Evolutionary conservation across 768 basidiomycete genomes (phyloP).

Genomic region (Paxillus ammoniavirescens): DNA sequence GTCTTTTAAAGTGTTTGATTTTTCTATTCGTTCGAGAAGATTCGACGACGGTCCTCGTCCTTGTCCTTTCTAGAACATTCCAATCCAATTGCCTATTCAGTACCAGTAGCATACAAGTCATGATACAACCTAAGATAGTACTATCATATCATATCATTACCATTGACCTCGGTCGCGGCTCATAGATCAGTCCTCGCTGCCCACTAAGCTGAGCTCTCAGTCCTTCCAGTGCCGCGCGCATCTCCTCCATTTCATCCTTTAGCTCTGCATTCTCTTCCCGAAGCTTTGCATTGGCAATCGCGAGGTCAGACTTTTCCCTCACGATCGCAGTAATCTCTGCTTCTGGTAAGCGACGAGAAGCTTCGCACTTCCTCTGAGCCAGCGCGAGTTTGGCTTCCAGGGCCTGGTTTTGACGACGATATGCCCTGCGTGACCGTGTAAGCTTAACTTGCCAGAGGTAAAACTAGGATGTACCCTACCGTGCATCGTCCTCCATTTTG

Average conservation of each 20-base stretch:
- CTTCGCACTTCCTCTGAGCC: slow-evolving; percentile 42
- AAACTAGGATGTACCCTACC: slow-evolving; percentile 39
- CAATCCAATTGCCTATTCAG: slow-evolving; percentile 27
- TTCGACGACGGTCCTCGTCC: slow-evolving; percentile 33
- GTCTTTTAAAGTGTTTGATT: slow-evolving; percentile 35
- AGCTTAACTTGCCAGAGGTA: neutral
- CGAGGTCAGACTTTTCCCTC: slow-evolving; percentile 44
- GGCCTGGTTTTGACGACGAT: slow-evolving; percentile 59
- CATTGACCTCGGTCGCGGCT: slow-evolving; percentile 43
- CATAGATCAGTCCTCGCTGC: slow-evolving; percentile 41
- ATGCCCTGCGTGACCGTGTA: slow-evolving; percentile 36
- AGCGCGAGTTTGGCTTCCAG: slow-evolving; percentile 57
- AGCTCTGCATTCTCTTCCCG: slow-evolving; percentile 57
- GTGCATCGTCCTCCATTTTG: slow-evolving; percentile 55
- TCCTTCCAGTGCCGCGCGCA: slow-evolving; percentile 69
- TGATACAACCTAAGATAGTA: neutral
- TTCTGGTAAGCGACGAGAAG: slow-evolving; percentile 33
- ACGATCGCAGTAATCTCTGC: slow-evolving; percentile 45
- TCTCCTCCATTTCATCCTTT: slow-evolving; percentile 58
- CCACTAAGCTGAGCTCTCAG: slow-evolving; percentile 58
- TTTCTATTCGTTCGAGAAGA: slow-evolving; percentile 41
- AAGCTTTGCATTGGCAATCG: slow-evolving; percentile 50
- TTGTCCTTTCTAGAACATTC: slow-evolving; percentile 36
- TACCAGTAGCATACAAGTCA: neutral
- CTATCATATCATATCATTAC: slow-evolving; percentile 1